Evolutionary conservation across 2,329 filamentous ascomycete species (phyloP).

Genomic region (Colletotrichum sp.): DNA sequence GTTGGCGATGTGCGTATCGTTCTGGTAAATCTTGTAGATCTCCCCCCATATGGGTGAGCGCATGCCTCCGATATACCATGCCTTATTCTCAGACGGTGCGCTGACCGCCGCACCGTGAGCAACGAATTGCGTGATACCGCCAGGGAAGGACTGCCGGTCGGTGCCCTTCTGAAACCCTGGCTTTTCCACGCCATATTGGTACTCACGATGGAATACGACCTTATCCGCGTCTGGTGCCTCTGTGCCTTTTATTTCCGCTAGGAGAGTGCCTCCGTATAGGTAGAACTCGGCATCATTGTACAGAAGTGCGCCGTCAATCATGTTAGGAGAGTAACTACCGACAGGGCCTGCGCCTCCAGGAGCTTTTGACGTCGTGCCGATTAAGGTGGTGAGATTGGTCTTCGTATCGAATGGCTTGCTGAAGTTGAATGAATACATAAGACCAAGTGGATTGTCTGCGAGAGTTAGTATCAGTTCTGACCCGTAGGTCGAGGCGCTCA

Average conservation of each 20-base stretch:
- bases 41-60: constrained; percentile 53
- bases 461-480: too few relatives aligned
- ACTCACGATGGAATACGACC: constrained; percentile 57
- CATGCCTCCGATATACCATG: constrained; percentile 74
- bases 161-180: constrained; percentile 12
- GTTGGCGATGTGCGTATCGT: constrained; percentile 39
- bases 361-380: constrained; percentile 43
- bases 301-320: constrained; percentile 67
- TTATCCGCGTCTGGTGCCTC: constrained; percentile 44
- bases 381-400: neutral
- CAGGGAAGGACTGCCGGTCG: constrained; percentile 48
- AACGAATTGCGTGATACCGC: constrained; percentile 63
- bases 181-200: constrained; percentile 48
- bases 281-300: constrained; percentile 68
- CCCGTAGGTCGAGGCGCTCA: too few relatives aligned
- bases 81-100: constrained; percentile 72
- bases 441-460: constrained; percentile 56
- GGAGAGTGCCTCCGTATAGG: constrained; percentile 64
- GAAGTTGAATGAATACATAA: constrained; percentile 64
- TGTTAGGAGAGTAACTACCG: constrained; percentile 61
- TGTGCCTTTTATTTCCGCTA: constrained; percentile 37
- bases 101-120: constrained; percentile 68
- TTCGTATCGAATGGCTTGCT: constrained; percentile 58
- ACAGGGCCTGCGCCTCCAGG: constrained; percentile 50
- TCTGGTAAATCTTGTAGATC: constrained; percentile 40